Percentiles rank a stretch among this genome's conserved stretches.
Conservation (phyloP, 2,329 filamentous ascomycete species). For the Dactylellina leptospora region DNA sequence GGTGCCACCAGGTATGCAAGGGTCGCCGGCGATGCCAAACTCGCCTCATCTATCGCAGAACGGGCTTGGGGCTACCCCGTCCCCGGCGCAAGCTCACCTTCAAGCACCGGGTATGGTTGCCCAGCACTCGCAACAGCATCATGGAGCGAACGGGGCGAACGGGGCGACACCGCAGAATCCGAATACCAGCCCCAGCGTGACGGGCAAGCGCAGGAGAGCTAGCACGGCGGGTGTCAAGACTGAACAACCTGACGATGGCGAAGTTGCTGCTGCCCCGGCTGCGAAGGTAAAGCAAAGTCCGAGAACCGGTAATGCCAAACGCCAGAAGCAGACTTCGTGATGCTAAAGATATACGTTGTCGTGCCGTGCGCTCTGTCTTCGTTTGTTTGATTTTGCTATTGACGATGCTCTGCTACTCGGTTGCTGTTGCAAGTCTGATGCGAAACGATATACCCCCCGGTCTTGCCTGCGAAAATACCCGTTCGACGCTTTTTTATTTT, state of each 20-base stretch:
- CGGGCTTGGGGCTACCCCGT: conserved; percentile 55
- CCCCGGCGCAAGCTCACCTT: conserved; percentile 70
- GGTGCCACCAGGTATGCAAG: conserved; percentile 55
- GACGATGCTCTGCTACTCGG: conserved; percentile 38
- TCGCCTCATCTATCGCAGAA: conserved; percentile 55
- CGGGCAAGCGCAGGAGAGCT: conserved; percentile 61
- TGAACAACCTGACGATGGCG: conserved; percentile 58
- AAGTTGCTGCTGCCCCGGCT: conserved; percentile 53
- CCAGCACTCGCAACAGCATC: conserved; percentile 74
- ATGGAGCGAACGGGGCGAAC: conserved; percentile 59
- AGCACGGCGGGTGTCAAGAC: conserved; percentile 60
- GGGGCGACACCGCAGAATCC: conserved; percentile 60
- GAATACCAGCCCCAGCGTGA: conserved; percentile 69
- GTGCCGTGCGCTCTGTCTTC: background rate
- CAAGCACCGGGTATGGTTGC: conserved; percentile 73
- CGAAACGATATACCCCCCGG: conserved; percentile 55
- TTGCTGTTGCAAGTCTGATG: conserved; percentile 44
- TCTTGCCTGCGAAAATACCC: conserved; percentile 52
- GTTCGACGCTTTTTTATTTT: conserved; percentile 32
- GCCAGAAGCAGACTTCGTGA: conserved; percentile 59
- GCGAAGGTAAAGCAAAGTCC: conserved; percentile 61
- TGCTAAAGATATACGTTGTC: conserved; percentile 19
- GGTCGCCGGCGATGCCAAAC: conserved; percentile 55
- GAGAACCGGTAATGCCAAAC: conserved; percentile 59
- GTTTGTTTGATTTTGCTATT: conserved; percentile 32